Base-by-base conservation (phyloP, 257 asterid genomes). In the Linderniella brevidens region DNA sequence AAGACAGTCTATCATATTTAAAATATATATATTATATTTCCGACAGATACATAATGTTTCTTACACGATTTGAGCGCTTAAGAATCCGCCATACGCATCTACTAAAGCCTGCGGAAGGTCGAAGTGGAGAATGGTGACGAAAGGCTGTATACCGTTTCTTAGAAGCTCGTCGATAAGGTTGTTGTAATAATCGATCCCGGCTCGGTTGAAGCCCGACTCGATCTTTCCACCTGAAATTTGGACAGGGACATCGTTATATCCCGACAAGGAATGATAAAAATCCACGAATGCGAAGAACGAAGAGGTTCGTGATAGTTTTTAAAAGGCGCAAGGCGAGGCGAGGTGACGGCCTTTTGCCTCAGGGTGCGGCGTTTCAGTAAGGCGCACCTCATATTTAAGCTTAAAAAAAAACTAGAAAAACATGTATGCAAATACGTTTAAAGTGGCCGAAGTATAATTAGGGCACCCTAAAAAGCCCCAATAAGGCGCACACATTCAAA, bases 51-150 rank as follows among this genome's bases (percentile, higher is more conserved):
- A 29, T 17, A 14, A 14, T 9, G 17, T 5, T 65, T 45, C 74
- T 62, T 71, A 75, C 83, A 55, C 40, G 13, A 68, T 68, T 8
- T 19, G 18, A 1, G 57, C 13, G 63, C 66, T 58, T 20, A 63
- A 19, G 29, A 75, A 75, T 25, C 79, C 79, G 35, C 58, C 65
- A 40, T 68, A 75, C 48, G 66, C 73, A 17, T 64, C 52, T 60
- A 64, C 59, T 11, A 75, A 48, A n/a, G 51, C 13, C 9, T 59
- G 62, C 9, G 83, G 79, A n/a, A 65, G 39, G 57, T 71, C 79
- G 53, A 61, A 75, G 18, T 75, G 83, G 53, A 65, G 68, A 35
- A 75, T 17, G 0, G 79, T 75, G 9, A 65, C 77, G n/a, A 48
- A 63, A 0, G 79, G 83, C 50, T 63, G 46, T 1, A 75, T 59